These are phyloP conservation scores for Madurella fahalii DNA, from an alignment of 2,329 filamentous ascomycete genomes.

Conservation along the genomic window DNA sequence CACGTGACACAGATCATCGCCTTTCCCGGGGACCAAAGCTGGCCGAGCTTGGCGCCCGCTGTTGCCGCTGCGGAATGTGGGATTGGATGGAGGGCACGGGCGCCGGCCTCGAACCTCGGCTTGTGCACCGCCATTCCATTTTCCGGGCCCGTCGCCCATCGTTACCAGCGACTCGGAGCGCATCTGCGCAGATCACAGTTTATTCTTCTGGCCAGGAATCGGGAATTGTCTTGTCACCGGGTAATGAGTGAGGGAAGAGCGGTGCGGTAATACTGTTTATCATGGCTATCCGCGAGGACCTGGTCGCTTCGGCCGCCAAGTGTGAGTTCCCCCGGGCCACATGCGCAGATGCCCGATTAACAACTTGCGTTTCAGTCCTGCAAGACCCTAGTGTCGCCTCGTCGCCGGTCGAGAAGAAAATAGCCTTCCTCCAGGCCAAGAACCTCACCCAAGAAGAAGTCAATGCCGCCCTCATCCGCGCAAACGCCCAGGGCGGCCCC, in stretches of 20 bases:
- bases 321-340: conserved; percentile 20
- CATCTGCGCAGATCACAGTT: not conserved
- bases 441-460: conserved; percentile 97
- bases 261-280: conserved; percentile 18
- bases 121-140: conserved; percentile 23
- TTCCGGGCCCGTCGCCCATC: conserved; percentile 21
- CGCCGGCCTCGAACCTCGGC: conserved; percentile 23
- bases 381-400: conserved; percentile 88
- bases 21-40: conserved; percentile 8
- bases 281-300: conserved; percentile 90
- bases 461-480: conserved; percentile 73
- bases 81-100: conserved; percentile 11
- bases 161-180: conserved; percentile 7
- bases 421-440: conserved; percentile 92
- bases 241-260: not conserved
- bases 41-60: conserved; percentile 10
- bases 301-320: conserved; percentile 67
- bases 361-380: conserved; percentile 57
- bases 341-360: conserved; percentile 1
- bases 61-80: too few relatives aligned
- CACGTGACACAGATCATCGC: conserved; percentile 16
- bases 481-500: conserved; percentile 44
- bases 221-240: not conserved
- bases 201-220: not conserved
- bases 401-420: conserved; percentile 86